phyloP scores from a whole-genome alignment of 148 eudicot species.

The Persicaria maculosa region DNA sequence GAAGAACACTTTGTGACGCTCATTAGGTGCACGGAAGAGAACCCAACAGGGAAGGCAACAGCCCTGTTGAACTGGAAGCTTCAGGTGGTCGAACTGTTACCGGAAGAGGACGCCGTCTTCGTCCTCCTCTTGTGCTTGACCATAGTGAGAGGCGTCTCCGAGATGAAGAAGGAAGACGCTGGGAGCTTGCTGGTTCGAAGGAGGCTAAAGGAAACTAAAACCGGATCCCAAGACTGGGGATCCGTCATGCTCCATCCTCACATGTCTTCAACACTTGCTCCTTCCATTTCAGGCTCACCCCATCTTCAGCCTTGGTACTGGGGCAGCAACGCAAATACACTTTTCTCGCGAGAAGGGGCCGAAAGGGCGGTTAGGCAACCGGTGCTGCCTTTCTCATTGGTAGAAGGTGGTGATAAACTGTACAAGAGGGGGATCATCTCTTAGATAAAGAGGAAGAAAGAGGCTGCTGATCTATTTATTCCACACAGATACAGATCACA shows the following conservation, averaged over 20 bases:
- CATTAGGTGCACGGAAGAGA: conserved; percentile 64
- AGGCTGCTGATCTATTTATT: not conserved
- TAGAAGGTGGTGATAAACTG: conserved; percentile 82
- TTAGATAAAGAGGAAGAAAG: not conserved
- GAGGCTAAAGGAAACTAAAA: conserved; percentile 55
- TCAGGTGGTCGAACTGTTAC: conserved; percentile 50
- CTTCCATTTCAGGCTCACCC: conserved; percentile 21
- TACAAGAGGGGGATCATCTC: conserved; percentile 51
- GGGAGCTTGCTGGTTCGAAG: conserved; percentile 63
- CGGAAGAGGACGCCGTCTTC: conserved; percentile 85
- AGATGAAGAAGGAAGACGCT: conserved; percentile 59
- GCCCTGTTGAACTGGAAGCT: conserved; percentile 90
- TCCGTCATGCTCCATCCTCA: conserved; percentile 55
- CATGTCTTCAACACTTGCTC: conserved; percentile 17
- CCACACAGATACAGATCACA: not conserved
- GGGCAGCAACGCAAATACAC: conserved; percentile 36
- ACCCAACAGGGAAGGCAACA: conserved; percentile 79
- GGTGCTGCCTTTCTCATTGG: conserved; percentile 35
- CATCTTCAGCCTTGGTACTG: conserved; percentile 82
- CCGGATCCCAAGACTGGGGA: conserved; percentile 77
- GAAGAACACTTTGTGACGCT: conserved; percentile 73
- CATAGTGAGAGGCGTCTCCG: conserved; percentile 62
- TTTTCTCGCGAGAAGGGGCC: conserved; percentile 33
- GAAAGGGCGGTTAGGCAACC: conserved; percentile 37
- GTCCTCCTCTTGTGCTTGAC: conserved; percentile 56